Conservation (phyloP, 352 stramenopile species). For the Aphanomyces astaci region DNA sequence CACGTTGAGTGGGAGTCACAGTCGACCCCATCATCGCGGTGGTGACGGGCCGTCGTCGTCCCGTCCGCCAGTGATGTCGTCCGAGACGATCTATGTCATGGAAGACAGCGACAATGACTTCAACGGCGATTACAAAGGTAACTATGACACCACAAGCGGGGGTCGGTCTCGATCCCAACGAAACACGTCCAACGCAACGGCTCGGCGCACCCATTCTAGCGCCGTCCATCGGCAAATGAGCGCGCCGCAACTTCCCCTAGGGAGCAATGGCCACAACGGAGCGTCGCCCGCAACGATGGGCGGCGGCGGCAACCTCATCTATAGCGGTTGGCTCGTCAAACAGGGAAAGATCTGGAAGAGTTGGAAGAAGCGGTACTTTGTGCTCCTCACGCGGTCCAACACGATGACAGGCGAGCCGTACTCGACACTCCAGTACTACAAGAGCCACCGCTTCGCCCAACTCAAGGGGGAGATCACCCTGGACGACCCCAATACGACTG, state of each 20-base stretch:
- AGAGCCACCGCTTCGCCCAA: slow-evolving; percentile 72
- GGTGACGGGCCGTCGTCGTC: not conserved
- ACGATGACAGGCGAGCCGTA: slow-evolving; percentile 52
- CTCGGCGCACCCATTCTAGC: not conserved
- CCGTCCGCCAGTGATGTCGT: not conserved
- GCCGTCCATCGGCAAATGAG: not conserved
- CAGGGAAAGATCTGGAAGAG: slow-evolving; percentile 46
- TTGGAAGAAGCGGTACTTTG: slow-evolving; percentile 83
- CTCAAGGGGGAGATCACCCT: slow-evolving; percentile 69
- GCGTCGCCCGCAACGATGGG: not conserved
- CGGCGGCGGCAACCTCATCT: slow-evolving; percentile 23
- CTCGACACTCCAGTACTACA: slow-evolving; percentile 79
- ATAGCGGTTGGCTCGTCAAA: slow-evolving; percentile 36
- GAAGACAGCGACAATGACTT: slow-evolving; percentile 22
- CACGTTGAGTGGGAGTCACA: not conserved
- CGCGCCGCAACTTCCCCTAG: not conserved
- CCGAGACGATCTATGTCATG: slow-evolving; percentile 20
- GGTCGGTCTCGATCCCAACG: not conserved
- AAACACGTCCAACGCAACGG: not conserved
- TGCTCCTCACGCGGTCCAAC: slow-evolving; percentile 77
- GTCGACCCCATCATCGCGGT: not conserved
- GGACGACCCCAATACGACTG: slow-evolving; percentile 51
- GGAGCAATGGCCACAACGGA: not conserved
- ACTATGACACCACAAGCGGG: not conserved
- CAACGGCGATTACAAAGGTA: slow-evolving; percentile 8